Base-by-base conservation (phyloP, 2,329 filamentous ascomycete genomes). In the Teratosphaeria pseudoeucalypti region DNA sequence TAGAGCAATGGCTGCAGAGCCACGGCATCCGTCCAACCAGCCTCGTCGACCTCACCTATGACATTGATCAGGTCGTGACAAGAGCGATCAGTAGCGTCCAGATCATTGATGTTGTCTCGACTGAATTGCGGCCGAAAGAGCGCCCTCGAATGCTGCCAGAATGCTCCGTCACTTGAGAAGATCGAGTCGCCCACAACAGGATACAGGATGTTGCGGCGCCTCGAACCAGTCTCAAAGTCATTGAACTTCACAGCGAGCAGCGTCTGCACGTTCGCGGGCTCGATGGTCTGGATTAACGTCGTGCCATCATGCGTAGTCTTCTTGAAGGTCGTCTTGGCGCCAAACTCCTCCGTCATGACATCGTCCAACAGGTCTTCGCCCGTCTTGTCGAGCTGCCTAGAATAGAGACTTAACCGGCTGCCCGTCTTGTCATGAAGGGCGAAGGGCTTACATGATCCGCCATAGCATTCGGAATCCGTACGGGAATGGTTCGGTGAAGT, bases 1-100 rank as follows among this genome's bases (percentile, higher is more conserved):
- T 79, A 79, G 70, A 80, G 34, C 23, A 79, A 71, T 12, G 65
- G 63, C 43, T 72, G 70, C n/a, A 73, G 64, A 54, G 72, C 64
- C 14, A 47, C 37, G 7, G 65, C 66, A 6, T 61, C 61, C n/a
- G 70, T 72, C 70, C 70, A 72, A 49, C 69, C 67, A 56, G 65
- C 65, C n/a, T 29, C 23, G n/a, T 47, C 34, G 7, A 47, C 34
- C 26, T 23, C 26, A 27, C 52, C 54, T 57, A 74, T 62, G 49
- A 70, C 70, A 26, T 64, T 61, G 39, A 75, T 64, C 54, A 75
- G 60, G 56, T 71, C 63, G 52, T 72, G 67, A 7, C 75, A 66
- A 57, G 75, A 73, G 11, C 62, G 60, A 58, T 75, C 73, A 52
- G 70, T 67, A 39, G 72, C 62, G 1, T 71, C 70, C 2, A 75